phyloP scores from a whole-genome alignment of 345 rosid genomes.

The Excoecaria agallocha region DNA sequence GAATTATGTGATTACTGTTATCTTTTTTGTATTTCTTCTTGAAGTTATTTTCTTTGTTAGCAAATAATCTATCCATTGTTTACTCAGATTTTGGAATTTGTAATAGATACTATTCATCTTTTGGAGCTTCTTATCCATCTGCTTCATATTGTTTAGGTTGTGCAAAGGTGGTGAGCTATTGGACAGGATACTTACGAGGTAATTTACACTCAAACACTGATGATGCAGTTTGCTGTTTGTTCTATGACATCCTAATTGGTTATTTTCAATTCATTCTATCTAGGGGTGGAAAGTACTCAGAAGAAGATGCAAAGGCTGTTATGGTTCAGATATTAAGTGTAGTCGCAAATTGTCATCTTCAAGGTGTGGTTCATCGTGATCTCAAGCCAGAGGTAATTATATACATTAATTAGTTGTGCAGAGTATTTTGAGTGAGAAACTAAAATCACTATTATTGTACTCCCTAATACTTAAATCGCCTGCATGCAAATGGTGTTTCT shows the following conservation, averaged over 20 bases:
- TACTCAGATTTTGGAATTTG: conserved; percentile 1
- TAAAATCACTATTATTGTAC: neutral
- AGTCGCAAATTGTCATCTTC: conserved; percentile 86
- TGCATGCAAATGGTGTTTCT: neutral
- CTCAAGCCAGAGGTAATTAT: conserved; percentile 92
- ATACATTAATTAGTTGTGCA: no score
- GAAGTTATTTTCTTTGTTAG: neutral
- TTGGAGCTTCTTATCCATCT: conserved; percentile 12
- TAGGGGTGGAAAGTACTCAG: conserved; percentile 96
- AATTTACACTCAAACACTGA: conserved; percentile 18
- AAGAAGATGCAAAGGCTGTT: conserved; percentile 85
- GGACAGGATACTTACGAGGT: conserved; percentile 93
- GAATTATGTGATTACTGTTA: conserved; percentile 1
- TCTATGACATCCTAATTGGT: conserved; percentile 15
- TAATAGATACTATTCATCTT: neutral
- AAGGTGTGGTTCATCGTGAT: conserved; percentile 99
- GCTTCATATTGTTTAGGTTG: conserved; percentile 47
- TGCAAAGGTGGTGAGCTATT: conserved; percentile 91
- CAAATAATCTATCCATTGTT: neutral
- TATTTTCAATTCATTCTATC: conserved; percentile 27
- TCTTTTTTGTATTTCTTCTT: neutral
- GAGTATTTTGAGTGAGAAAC: neutral
- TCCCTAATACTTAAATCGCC: neutral
- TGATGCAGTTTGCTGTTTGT: conserved; percentile 16
- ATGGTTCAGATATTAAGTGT: conserved; percentile 88